These are phyloP conservation scores for Mycena metata DNA, from an alignment of 768 basidiomycete genomes.

Conservation along the genomic window DNA sequence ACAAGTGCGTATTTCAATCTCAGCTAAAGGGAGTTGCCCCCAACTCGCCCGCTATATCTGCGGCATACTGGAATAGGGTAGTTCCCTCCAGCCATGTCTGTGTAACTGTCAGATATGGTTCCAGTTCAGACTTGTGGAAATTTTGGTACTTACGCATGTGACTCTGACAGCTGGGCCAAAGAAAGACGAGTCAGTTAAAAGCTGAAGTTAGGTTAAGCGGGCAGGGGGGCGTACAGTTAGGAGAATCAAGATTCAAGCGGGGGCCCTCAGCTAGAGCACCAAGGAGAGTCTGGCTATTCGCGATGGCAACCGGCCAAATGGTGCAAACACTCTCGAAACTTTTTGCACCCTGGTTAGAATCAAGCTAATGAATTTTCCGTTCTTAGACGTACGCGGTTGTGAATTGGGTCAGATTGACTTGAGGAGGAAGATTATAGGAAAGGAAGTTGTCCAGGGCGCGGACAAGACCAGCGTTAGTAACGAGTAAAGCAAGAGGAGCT, in stretches of 20 bases:
- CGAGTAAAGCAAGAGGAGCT: conserved; percentile 18
- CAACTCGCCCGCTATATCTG: conserved; percentile 16
- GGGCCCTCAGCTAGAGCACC: conserved; percentile 8
- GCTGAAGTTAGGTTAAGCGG: conserved; percentile 1
- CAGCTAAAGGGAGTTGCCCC: conserved; percentile 14
- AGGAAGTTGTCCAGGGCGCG: conserved; percentile 23
- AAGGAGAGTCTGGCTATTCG: conserved; percentile 8
- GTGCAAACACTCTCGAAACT: conserved; percentile 11
- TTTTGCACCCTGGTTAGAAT: conserved; percentile 9
- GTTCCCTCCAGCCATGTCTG: conserved; percentile 19
- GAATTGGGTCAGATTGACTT: conserved; percentile 17
- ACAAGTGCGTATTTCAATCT: conserved; percentile 9
- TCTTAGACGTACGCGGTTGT: conserved; percentile 17
- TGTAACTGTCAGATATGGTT: conserved; percentile 11
- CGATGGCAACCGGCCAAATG: conserved; percentile 20
- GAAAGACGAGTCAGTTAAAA: conserved; percentile 9
- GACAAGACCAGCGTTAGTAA: conserved; percentile 21
- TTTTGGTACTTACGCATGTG: conserved; percentile 20
- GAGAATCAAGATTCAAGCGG: background rate
- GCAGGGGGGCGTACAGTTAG: conserved; percentile 7
- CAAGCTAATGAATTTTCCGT: conserved; percentile 19
- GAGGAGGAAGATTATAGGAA: conserved; percentile 20
- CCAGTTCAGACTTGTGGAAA: background rate
- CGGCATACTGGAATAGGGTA: conserved; percentile 2
- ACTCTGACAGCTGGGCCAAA: conserved; percentile 11